phyloP scores from a whole-genome alignment of 2,329 filamentous ascomycete species.

The Talaromyces sp. region DNA sequence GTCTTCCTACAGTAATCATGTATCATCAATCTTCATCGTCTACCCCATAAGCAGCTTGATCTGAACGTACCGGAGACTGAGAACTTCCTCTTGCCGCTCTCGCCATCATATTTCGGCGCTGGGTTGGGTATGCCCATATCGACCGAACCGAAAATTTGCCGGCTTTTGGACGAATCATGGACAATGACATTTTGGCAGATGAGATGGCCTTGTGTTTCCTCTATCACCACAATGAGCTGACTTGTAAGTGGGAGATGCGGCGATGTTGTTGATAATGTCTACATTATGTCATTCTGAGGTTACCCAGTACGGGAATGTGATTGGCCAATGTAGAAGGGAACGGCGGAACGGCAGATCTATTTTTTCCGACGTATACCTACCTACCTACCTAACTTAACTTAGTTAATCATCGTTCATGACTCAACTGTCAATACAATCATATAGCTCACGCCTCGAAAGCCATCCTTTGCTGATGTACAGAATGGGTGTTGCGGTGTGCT shows the following conservation, averaged over 20 bases:
- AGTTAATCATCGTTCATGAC: background rate
- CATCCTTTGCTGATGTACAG: too few relatives aligned
- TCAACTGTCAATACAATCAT: background rate
- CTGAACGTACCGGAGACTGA: background rate
- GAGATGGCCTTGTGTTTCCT: too few relatives aligned
- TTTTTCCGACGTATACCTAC: background rate
- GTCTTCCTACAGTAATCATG: slow-evolving; percentile 60
- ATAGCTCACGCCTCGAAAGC: background rate
- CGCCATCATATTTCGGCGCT: slow-evolving; percentile 1
- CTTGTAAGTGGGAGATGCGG: background rate
- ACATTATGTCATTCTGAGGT: slow-evolving; percentile 12
- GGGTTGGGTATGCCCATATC: background rate
- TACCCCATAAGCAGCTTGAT: background rate
- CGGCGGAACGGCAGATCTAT: background rate
- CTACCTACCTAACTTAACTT: background rate
- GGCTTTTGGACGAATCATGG: background rate
- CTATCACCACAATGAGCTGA: too few relatives aligned
- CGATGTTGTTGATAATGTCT: background rate
- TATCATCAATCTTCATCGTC: background rate
- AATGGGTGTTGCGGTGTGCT: too few relatives aligned
- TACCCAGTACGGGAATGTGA: background rate
- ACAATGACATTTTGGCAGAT: background rate
- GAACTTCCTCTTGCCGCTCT: background rate
- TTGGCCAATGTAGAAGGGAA: slow-evolving; percentile 3
- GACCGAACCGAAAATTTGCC: background rate